Conservation (phyloP, 805 yeast species). For the Saccharomyces paradoxus region DNA sequence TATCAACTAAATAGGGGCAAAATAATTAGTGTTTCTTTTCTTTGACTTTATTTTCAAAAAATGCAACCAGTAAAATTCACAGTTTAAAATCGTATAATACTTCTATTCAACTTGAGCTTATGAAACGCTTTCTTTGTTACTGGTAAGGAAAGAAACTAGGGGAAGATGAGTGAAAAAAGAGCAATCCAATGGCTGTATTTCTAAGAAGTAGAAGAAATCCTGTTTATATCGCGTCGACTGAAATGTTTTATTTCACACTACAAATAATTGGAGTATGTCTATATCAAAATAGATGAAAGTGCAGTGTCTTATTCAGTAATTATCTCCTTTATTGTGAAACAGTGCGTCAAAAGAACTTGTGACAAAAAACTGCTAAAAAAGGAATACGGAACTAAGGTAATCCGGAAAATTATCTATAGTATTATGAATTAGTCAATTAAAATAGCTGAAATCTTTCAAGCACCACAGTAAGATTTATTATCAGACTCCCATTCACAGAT, state of each 20-base stretch:
- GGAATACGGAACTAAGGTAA: background rate
- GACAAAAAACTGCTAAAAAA: background rate
- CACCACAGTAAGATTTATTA: background rate
- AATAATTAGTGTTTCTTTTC: background rate
- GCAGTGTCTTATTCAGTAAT: background rate
- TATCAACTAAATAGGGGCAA: background rate
- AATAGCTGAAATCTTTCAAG: background rate
- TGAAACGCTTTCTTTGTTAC: background rate
- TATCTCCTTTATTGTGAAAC: background rate
- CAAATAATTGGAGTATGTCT: background rate
- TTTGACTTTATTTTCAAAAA: background rate
- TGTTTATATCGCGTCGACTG: background rate
- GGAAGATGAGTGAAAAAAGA: background rate
- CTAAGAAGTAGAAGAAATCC: background rate
- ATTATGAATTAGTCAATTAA: background rate
- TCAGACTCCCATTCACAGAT: background rate
- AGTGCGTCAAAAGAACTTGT: background rate
- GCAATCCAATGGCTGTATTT: background rate
- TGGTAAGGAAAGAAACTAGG: background rate
- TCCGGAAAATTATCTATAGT: background rate
- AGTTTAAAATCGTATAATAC: background rate
- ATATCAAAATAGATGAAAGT: background rate
- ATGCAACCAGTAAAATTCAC: background rate
- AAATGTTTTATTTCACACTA: background rate
- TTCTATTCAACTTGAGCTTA: background rate